phyloP scores from a whole-genome alignment of 129 eudicot species.

The Tanacetum coccineum region DNA sequence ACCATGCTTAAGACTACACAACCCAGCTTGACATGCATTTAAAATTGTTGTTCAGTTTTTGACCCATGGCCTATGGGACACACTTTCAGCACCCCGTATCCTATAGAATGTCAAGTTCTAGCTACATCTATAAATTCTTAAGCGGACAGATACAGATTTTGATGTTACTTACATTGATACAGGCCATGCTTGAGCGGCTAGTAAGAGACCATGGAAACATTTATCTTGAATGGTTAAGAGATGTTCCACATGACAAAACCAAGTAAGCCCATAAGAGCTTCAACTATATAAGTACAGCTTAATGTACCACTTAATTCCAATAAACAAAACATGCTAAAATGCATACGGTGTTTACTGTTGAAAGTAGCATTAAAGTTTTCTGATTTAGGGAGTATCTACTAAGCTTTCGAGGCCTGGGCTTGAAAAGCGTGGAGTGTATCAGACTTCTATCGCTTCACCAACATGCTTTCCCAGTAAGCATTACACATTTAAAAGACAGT shows the following conservation, averaged over 20 bases:
- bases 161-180: constrained; percentile 26
- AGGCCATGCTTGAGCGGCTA: constrained; percentile 80
- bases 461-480: constrained; percentile 87
- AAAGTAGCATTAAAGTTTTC: constrained; percentile 20
- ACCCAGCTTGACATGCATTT: too few relatives aligned
- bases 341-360: not conserved
- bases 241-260: constrained; percentile 94
- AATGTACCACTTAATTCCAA: not conserved
- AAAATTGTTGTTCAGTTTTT: too few relatives aligned
- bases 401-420: constrained; percentile 81
- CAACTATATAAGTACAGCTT: not conserved
- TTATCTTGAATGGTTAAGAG: constrained; percentile 95
- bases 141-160: constrained; percentile 6
- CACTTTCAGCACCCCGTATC: too few relatives aligned
- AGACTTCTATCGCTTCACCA: constrained; percentile 87
- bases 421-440: constrained; percentile 89
- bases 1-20: too few relatives aligned
- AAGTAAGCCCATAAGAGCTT: constrained; percentile 49
- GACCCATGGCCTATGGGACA: too few relatives aligned
- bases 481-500: constrained; percentile 8
- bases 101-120: too few relatives aligned
- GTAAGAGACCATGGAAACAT: constrained; percentile 80
- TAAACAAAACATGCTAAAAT: not conserved
- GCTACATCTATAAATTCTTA: too few relatives aligned
- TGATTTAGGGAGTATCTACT: constrained; percentile 67